These are phyloP conservation scores for Kondoa subrosea DNA, from an alignment of 768 basidiomycete genomes.

Conservation along the genomic window DNA sequence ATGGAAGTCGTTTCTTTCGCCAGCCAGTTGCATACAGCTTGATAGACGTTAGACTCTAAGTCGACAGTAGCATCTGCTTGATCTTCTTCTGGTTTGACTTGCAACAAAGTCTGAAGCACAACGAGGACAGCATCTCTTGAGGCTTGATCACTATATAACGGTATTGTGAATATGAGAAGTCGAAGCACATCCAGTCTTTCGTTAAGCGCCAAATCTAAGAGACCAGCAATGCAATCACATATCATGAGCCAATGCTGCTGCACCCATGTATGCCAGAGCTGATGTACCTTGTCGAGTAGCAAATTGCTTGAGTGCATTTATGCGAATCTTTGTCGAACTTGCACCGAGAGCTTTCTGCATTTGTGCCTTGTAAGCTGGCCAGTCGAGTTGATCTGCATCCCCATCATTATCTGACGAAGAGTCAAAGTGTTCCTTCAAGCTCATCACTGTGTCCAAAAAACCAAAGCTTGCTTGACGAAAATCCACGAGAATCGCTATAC, in stretches of 20 bases:
- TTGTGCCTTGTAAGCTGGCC: not conserved
- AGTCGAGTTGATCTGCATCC: slow-evolving; percentile 2
- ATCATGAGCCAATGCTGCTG: not conserved
- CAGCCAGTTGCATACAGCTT: not conserved
- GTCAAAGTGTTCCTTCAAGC: not conserved
- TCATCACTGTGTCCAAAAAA: not conserved
- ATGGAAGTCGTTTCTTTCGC: not conserved
- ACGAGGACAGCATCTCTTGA: not conserved
- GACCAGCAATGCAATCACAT: not conserved
- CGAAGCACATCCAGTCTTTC: not conserved
- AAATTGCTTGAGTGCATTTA: not conserved
- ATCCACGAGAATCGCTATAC: no score
- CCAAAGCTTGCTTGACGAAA: not conserved
- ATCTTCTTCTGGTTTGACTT: not conserved
- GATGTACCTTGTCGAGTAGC: not conserved
- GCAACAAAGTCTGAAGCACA: not conserved
- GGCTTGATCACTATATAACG: not conserved
- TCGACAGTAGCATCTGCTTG: not conserved
- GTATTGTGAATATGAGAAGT: not conserved
- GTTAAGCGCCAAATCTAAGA: not conserved
- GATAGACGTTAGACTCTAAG: not conserved
- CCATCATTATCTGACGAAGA: not conserved
- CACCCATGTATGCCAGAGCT: not conserved
- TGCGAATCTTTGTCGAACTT: not conserved
- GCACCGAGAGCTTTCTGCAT: not conserved